Base-by-base conservation (phyloP, 257 asterid species). In the Nicotiana sylvestris region DNA sequence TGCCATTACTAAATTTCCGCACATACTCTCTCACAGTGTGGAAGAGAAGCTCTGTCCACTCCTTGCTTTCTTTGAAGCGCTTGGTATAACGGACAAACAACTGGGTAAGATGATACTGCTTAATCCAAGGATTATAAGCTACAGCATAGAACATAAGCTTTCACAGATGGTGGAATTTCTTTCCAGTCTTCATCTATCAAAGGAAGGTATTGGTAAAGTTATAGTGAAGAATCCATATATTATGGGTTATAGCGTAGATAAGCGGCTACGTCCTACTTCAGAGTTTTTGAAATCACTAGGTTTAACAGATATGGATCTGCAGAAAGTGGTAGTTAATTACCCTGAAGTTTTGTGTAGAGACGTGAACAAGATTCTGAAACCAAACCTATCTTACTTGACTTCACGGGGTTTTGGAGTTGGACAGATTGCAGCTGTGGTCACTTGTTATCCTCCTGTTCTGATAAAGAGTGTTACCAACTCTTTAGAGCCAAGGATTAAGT, bases 1-100 rank as follows among this genome's bases (percentile, higher is more conserved):
- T 76, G 98, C 98, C 84, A 90, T 96, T 74, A 88, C 92, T 4
- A 92, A 92, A 85, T 96, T 96, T 35, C 99, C 99, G 0, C 91
- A 93, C 83, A 85, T 96, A 85, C 98, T 93, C 76, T 79, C 93
- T 39, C 98, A 94, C 88, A 91, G 97, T 65, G 89, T 96, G 70
- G 97, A 96, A 83, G 97, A 94, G 87, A 96, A 96, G 85, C 98
- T 96, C 79, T 93, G 98, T 86, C 98, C 99, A 4, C 98, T 94
- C 66, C 92, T 96, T 5, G 99, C 98, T 0, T 96, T 94, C 87
- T 94, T 96, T 9, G 98, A 96, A 83, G 86, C 96, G 46, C 94
- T 96, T 43, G 97, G 99, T 58, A 87, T 97, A 11, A 92, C 97
- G 5, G 97, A 96, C 67, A 93, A 93, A 76, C 98, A 90, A 80